These are phyloP conservation scores for Oryza nivara DNA, from an alignment of 176 grass and related monocot species.

Conservation along the genomic window DNA sequence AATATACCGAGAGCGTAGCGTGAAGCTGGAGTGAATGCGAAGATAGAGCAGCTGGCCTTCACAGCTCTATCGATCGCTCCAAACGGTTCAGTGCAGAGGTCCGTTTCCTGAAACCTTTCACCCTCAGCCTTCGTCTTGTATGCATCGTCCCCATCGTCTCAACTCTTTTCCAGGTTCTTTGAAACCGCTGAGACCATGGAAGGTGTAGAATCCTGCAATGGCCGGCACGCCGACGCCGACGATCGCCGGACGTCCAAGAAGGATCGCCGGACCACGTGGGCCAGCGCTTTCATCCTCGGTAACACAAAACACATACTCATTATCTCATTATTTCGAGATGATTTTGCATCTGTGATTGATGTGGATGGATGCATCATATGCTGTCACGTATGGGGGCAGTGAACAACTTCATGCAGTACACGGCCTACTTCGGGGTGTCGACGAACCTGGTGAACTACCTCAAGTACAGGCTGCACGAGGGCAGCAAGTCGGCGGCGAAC, in stretches of 20 bases:
- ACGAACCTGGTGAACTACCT: slow-evolving; percentile 68
- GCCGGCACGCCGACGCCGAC: background rate
- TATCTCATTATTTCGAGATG: background rate
- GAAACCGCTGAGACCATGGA: slow-evolving; percentile 29
- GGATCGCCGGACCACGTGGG: slow-evolving; percentile 34
- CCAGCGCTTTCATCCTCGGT: slow-evolving; percentile 47
- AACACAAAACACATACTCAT: background rate
- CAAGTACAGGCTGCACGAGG: slow-evolving; percentile 44
- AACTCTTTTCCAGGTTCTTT: background rate
- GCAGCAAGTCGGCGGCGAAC: slow-evolving; percentile 53
- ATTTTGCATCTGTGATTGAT: background rate
- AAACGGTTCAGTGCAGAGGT: background rate
- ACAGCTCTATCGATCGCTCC: background rate
- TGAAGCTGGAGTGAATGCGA: background rate
- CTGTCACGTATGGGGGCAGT: slow-evolving; percentile 5
- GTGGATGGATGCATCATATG: background rate
- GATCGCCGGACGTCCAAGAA: slow-evolving; percentile 31
- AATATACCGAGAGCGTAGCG: slow-evolving; percentile 22
- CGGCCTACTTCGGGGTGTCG: slow-evolving; percentile 42
- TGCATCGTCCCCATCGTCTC: background rate
- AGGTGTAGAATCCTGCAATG: slow-evolving; percentile 36
- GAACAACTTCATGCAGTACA: slow-evolving; percentile 39
- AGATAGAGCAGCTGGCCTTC: background rate
- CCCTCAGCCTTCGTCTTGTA: background rate
- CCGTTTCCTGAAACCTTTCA: background rate